Evolutionary conservation across 768 basidiomycete species (phyloP), one percentile per base, ranked within the genome.

Genomic region (Sarcodon aspratus): DNA sequence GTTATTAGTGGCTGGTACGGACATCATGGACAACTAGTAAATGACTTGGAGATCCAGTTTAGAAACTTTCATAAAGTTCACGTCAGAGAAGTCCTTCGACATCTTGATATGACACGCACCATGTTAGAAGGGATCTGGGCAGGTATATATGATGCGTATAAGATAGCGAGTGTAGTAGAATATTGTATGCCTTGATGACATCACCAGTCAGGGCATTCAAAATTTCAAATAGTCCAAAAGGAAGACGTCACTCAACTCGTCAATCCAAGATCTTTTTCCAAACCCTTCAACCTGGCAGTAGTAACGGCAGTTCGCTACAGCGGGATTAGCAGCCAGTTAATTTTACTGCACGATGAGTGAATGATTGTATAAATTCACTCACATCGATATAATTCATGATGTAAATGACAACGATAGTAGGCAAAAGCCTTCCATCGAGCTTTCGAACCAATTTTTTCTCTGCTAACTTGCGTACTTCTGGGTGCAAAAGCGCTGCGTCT

Each of bases 301-400:
- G 40, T 27, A 8, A 42, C 15, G 27, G 15, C 27, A 42, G 17
- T 42, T 15, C 40, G 40, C 40, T 42, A 27, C 27, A 27, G 6
- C 9, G 12, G 47, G 4, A 17, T n/a, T 15, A 3, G 2, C 21
- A 27, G 5, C 21, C 21, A 27, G 21, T 27, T 59, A 57, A 10
- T 62, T 63, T 48, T 58, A 59, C 36, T 61, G 62, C 54, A 62
- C 53, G 32, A 54, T 12, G 31, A 51, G 56, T 2, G 21, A 5
- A 27, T 27, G 21, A 3, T 27, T 27, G n/a, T n/a, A n/a, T n/a
- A n/a, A n/a, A n/a, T n/a, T 33, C 0, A 55, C 64, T 52, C 51
- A 82, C 80, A 59, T 82, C 80, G 50, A 83, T 80, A 54, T 79
- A 80, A 53, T 82, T 83, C 76, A 82, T 74, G 51, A 83, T 71